Percentiles rank a stretch among this genome's conserved stretches.
Evolutionary conservation across 257 asterid genomes (phyloP).

Genomic region (Nicotiana noctiflora): DNA sequence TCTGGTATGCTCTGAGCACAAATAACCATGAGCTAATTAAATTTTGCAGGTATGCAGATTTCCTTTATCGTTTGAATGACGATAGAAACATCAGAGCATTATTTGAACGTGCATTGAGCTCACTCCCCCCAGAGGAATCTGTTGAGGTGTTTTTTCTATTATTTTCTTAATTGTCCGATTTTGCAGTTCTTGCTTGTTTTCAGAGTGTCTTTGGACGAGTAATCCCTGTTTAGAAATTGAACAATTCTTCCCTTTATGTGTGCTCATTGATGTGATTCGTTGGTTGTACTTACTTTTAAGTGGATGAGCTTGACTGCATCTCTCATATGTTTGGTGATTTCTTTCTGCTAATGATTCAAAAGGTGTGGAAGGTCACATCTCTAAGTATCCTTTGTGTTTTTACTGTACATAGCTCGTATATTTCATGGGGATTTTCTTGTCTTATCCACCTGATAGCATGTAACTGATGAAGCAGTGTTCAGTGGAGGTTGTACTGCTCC

Average conservation of each 20-base stretch:
- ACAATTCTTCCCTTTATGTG: not conserved
- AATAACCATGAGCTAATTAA: constrained; percentile 6
- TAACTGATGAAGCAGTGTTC: not conserved
- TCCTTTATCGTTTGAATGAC: constrained; percentile 84
- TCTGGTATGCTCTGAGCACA: not conserved
- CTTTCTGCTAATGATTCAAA: constrained; percentile 5
- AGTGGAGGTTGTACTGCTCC: not conserved
- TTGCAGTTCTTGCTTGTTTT: constrained; percentile 5
- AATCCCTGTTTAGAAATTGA: not conserved
- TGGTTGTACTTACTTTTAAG: not conserved
- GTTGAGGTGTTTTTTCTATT: constrained; percentile 55
- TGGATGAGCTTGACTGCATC: not conserved
- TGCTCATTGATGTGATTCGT: not conserved
- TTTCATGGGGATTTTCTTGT: not conserved
- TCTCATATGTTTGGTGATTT: not conserved
- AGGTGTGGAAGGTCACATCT: not conserved
- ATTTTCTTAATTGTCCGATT: not conserved
- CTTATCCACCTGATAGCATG: not conserved
- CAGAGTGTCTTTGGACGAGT: constrained; percentile 1
- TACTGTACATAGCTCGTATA: not conserved
- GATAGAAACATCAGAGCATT: constrained; percentile 95
- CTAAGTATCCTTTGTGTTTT: not conserved
- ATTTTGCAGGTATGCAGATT: constrained; percentile 88
- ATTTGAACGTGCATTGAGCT: constrained; percentile 92
- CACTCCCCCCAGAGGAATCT: constrained; percentile 87